These are phyloP conservation scores for Talaromyces pinophilus DNA, from an alignment of 2,329 filamentous ascomycete species.

Conservation along the genomic window DNA sequence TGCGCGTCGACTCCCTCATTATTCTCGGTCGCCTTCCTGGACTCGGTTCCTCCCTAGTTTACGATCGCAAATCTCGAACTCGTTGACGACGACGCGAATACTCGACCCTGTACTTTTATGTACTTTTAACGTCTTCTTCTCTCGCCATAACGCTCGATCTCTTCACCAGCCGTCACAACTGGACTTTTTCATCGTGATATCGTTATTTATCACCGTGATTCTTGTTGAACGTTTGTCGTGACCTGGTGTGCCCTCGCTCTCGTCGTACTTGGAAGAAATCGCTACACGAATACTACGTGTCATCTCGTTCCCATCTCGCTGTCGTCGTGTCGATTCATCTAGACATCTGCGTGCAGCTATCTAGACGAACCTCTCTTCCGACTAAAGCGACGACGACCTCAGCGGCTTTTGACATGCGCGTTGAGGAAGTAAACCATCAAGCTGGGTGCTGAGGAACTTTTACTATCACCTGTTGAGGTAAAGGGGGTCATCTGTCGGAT, in stretches of 20 bases:
- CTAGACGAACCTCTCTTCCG: not conserved
- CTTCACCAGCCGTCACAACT: not conserved
- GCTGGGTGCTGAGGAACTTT: conserved; percentile 26
- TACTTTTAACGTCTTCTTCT: not conserved
- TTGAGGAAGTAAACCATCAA: conserved; percentile 21
- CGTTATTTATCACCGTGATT: not conserved
- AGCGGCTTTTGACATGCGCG: conserved; percentile 25
- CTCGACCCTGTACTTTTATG: conserved; percentile 1
- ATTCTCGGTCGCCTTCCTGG: conserved; percentile 24
- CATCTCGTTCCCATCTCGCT: conserved; percentile 11
- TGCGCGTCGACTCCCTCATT: conserved; percentile 23
- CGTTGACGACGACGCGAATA: conserved; percentile 17
- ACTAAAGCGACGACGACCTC: conserved; percentile 3
- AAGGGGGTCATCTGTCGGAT: conserved; percentile 54
- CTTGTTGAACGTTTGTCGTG: not conserved
- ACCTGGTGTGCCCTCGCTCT: not conserved
- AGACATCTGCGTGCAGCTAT: not conserved
- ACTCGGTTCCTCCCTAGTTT: conserved; percentile 23
- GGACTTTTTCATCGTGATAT: not conserved
- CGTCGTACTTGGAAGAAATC: not conserved
- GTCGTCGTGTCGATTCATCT: not conserved
- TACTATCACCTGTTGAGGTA: conserved; percentile 25
- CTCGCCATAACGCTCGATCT: conserved; percentile 14
- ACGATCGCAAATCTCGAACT: conserved; percentile 16
- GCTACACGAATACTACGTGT: not conserved